Evolutionary conservation across 2,329 filamentous ascomycete species (phyloP), one percentile per base, ranked within the genome.

Genomic region (Pseudophaeomoniella oleicola): DNA sequence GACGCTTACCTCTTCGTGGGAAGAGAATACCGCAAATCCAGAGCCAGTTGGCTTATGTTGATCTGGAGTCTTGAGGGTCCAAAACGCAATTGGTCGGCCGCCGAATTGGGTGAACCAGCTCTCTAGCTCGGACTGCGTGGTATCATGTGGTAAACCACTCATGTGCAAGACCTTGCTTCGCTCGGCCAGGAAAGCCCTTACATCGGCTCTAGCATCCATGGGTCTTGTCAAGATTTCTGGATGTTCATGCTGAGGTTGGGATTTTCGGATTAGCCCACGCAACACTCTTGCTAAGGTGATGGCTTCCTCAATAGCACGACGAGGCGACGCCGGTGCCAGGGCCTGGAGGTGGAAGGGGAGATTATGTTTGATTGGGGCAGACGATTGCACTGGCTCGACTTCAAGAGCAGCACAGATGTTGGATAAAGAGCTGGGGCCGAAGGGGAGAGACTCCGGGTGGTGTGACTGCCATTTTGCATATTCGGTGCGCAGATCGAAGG

Each of bases 31-130:
- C 35, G 90, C 90, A 60, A 98, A 98, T 37, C 90, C 90, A 37
- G 88, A 93, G 31, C 90, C 90, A 6, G 90, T 98, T n/a, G 90
- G 90, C 69, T 98, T 98, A 64, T 96, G 90, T 64, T 96, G 90
- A 61, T 98, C 90, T 3, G 90, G 90, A 11, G 90, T 98, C 43
- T 88, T 82, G 35, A 98, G 72, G 13, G 90, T 98, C 90, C 90
- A 98, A 64, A 98, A 98, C 14, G 90, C 90, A 63, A 98, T 98
- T 18, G 90, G 90, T 31, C 90, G 82, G 35, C 90, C 90, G 45
- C 90, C 90, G 55, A 94, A 98, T 60, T 98, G 90, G 18, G 90
- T 98, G 57, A 96, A 98, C 90, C 90, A 98, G 63, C 87, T 94
- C 66, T 98, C 90, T 16, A 98, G 72, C 64, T 98, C 90, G 3